These are phyloP conservation scores for Barnettozyma californica DNA, from an alignment of 805 yeast species.

Conservation along the genomic window DNA sequence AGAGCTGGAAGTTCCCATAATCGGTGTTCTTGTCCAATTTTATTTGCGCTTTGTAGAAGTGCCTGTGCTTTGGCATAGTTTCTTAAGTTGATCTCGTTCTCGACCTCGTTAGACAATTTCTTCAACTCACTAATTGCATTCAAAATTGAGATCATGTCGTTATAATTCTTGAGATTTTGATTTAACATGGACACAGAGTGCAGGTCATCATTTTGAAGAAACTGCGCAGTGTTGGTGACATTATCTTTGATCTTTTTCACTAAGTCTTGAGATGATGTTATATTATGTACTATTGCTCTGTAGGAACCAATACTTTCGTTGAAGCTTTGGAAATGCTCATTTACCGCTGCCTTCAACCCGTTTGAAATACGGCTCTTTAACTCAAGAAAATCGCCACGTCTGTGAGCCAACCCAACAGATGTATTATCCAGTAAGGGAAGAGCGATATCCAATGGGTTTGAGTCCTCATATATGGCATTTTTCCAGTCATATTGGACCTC, in stretches of 20 bases:
- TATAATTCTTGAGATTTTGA: slow-evolving; percentile 53
- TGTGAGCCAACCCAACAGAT: slow-evolving; percentile 85
- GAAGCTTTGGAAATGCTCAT: slow-evolving; percentile 77
- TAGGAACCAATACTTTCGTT: slow-evolving; percentile 83
- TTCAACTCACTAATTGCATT: slow-evolving; percentile 60
- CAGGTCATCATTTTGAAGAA: slow-evolving; percentile 5
- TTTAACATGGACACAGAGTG: slow-evolving; percentile 38
- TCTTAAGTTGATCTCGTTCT: slow-evolving; percentile 61
- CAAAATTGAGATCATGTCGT: slow-evolving; percentile 65
- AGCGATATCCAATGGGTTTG: slow-evolving; percentile 84
- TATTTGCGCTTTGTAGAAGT: slow-evolving; percentile 41
- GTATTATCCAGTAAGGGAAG: slow-evolving; percentile 78
- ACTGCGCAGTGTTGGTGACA: slow-evolving; percentile 23
- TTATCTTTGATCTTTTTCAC: slow-evolving; percentile 43
- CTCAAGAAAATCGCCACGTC: slow-evolving; percentile 58
- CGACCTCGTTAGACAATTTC: slow-evolving; percentile 56
- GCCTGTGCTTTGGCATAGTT: slow-evolving; percentile 62
- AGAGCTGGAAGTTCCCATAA: slow-evolving; percentile 57
- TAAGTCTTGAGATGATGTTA: slow-evolving; percentile 60
- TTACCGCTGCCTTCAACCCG: slow-evolving; percentile 65
- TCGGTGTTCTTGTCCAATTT: slow-evolving; percentile 43
- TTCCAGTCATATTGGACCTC: slow-evolving; percentile 43
- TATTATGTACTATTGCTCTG: slow-evolving; percentile 57
- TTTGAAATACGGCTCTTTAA: slow-evolving; percentile 51
- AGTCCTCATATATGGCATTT: slow-evolving; percentile 43